phyloP scores from a whole-genome alignment of 306 rosid genomes.

The Gastrolobium villosum region DNA sequence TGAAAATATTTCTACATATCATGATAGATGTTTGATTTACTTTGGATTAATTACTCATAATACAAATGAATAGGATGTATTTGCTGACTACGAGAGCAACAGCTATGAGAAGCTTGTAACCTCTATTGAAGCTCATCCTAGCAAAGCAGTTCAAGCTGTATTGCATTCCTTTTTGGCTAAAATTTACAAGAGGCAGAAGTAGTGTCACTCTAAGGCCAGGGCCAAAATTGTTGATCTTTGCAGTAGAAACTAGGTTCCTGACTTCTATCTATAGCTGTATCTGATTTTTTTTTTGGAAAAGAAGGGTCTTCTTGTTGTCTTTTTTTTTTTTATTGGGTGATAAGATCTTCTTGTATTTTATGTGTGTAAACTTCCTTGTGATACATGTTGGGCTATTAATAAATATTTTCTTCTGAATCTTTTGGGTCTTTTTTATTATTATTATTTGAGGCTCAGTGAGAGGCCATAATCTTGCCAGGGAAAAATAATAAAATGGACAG shows the following conservation, averaged over 20 bases:
- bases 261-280: slow-evolving; percentile 26
- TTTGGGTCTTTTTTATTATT: background rate
- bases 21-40: slow-evolving; percentile 13
- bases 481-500: no score
- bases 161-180: slow-evolving; percentile 90
- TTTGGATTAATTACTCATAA: slow-evolving; percentile 30
- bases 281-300: background rate
- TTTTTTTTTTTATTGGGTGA: background rate
- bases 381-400: slow-evolving; percentile 30
- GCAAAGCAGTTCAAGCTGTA: slow-evolving; percentile 81
- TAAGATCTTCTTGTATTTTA: slow-evolving; percentile 43
- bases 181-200: slow-evolving; percentile 93
- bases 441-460: background rate
- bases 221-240: slow-evolving; percentile 38
- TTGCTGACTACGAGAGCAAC: slow-evolving; percentile 73
- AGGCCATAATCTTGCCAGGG: background rate
- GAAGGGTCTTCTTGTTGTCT: slow-evolving; percentile 26
- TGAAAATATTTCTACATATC: slow-evolving; percentile 17
- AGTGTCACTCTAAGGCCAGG: slow-evolving; percentile 33
- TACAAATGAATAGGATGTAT: slow-evolving; percentile 62
- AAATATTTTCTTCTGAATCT: background rate
- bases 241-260: slow-evolving; percentile 33
- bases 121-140: slow-evolving; percentile 85
- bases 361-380: slow-evolving; percentile 33
- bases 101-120: slow-evolving; percentile 72